Evolutionary conservation across 257 asterid genomes (phyloP), one percentile per base, ranked within the genome.

Genomic region (Voacanga thouarsii): DNA sequence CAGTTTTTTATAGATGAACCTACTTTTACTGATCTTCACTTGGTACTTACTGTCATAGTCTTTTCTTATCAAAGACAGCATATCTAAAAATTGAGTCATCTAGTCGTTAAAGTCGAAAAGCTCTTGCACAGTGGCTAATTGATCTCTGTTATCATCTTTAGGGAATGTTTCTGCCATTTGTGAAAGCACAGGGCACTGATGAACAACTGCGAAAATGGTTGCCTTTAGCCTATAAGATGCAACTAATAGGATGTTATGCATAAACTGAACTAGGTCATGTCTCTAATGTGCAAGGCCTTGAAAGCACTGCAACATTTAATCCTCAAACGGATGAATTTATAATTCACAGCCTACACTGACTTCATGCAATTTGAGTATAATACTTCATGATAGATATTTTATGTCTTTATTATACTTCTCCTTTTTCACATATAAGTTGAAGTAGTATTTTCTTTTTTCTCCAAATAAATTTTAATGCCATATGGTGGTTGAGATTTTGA

Each of bases 251-350:
- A 65, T 96, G 99, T 87, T 96, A 96, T 77, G 99, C 99, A 9
- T 98, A 96, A 85, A 96, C 98, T 77, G 99, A 96, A 89, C 99
- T 96, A 84, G 98, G 99, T 56, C 99, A 96, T 75, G 98, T 97
- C 55, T 96, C 99, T 79, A 96, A 96, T 77, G 98, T 93, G n/a
- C 99, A 92, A 87, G 99, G 99, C 78, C 96, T 96, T 64, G 99
- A 96, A 88, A 96, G 98, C 73, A 96, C 96, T 76, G 97, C 99
- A 44, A 92, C 99, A 26, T 96, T 96, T 89, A 97, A 96, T 86
- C 93, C 87, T 68, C 86, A 86, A 66, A 92, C 97, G 37, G 99
- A 96, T 83, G 98, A 93, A 87, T 93, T 93, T 84, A 84, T 96
- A 50, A 83, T 96, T 82, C 94, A 96, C 80, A 96, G 99, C 88